Evolutionary conservation across 2,329 filamentous ascomycete genomes (phyloP).

Genomic region (Neonectria faginata): DNA sequence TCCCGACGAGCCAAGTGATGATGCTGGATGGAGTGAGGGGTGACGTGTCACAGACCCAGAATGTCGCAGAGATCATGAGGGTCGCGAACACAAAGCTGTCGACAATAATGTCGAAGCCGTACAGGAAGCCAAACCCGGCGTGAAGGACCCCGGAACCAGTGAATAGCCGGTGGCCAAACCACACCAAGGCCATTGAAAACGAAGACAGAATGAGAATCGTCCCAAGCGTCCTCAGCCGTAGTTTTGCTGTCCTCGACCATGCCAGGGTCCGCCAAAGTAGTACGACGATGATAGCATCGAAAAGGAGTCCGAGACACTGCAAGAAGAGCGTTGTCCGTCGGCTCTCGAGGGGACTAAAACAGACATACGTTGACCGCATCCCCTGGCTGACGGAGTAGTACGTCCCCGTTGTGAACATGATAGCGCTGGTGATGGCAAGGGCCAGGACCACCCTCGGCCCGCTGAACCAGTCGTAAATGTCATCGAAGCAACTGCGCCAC

Average conservation of each 20-base stretch:
- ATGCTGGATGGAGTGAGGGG: slow-evolving; percentile 57
- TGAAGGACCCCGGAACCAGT: slow-evolving; percentile 36
- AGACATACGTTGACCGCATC: slow-evolving; percentile 63
- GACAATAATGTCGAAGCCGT: slow-evolving; percentile 61
- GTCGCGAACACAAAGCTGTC: slow-evolving; percentile 60
- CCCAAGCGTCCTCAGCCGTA: slow-evolving; percentile 59
- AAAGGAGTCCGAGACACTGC: slow-evolving; percentile 58
- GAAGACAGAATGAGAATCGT: slow-evolving; percentile 57
- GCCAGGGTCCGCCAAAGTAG: slow-evolving; percentile 63
- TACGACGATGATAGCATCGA: slow-evolving; percentile 61
- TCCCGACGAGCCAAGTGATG: slow-evolving; percentile 58
- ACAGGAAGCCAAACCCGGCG: slow-evolving; percentile 57
- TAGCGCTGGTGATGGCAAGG: slow-evolving; percentile 51
- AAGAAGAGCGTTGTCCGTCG: slow-evolving; percentile 51
- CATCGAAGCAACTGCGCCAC: slow-evolving; percentile 61
- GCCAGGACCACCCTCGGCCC: slow-evolving; percentile 54
- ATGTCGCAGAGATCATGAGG: slow-evolving; percentile 57
- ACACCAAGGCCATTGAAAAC: slow-evolving; percentile 53
- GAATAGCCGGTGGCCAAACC: slow-evolving; percentile 50
- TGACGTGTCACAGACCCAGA: slow-evolving; percentile 61
- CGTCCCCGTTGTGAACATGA: slow-evolving; percentile 58
- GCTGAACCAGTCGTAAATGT: slow-evolving; percentile 60
- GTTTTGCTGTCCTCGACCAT: slow-evolving; percentile 62
- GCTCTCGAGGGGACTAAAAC: slow-evolving; percentile 58
- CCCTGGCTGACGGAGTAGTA: slow-evolving; percentile 55